phyloP scores from a whole-genome alignment of 768 basidiomycete genomes.

The Fibroporia radiculosa region DNA sequence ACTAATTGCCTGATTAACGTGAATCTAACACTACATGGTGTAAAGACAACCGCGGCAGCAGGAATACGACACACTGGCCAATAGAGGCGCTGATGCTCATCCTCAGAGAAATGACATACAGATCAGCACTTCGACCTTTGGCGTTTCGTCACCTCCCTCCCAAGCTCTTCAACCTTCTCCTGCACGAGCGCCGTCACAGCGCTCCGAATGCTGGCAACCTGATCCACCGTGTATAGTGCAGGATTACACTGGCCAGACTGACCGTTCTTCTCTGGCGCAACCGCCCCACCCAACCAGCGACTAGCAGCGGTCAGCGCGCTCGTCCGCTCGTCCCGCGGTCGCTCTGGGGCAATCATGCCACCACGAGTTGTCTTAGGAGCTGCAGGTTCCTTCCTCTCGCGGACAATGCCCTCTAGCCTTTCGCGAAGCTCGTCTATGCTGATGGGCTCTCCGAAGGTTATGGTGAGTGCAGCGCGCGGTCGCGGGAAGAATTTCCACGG shows the following conservation, averaged over 20 bases:
- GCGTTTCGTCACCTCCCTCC: slow-evolving; percentile 10
- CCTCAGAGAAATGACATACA: too few relatives aligned
- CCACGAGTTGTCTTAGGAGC: slow-evolving; percentile 1
- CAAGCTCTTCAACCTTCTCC: slow-evolving; percentile 22
- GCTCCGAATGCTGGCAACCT: slow-evolving; percentile 18
- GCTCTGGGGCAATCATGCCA: neutral
- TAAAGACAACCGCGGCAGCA: too few relatives aligned
- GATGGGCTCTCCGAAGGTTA: slow-evolving; percentile 78
- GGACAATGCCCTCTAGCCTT: slow-evolving; percentile 12
- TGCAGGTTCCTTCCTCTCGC: slow-evolving; percentile 1
- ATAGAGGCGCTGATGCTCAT: too few relatives aligned
- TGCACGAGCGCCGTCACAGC: slow-evolving; percentile 25
- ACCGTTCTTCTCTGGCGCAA: slow-evolving; percentile 7
- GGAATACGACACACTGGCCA: too few relatives aligned
- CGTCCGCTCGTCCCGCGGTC: slow-evolving; percentile 8
- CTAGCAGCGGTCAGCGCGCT: neutral
- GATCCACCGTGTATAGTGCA: neutral
- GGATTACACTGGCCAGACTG: neutral
- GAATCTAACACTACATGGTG: too few relatives aligned
- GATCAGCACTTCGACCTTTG: too few relatives aligned
- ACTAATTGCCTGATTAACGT: too few relatives aligned
- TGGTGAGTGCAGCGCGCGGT: slow-evolving; percentile 51
- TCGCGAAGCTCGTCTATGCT: slow-evolving; percentile 30
- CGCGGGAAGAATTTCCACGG: slow-evolving; percentile 70
- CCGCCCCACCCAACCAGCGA: slow-evolving; percentile 3